A percentile compares a stretch with the other conserved stretches of the same genome.
phyloP scores from a whole-genome alignment of 1,139 yeast genomes.

The Taphrina confusa region DNA sequence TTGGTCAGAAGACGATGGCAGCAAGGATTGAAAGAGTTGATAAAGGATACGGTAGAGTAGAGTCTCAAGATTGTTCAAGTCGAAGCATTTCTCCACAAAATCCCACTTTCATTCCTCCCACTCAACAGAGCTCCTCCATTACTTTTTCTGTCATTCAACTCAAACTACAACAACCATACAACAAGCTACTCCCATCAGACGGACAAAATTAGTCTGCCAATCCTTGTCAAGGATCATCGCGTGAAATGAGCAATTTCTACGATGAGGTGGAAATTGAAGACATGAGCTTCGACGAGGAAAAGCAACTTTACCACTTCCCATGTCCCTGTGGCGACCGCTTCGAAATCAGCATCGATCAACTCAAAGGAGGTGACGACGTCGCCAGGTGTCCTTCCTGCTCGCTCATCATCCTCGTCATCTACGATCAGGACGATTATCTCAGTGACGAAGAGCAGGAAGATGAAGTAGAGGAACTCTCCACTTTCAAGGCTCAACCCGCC shows the following conservation, averaged over 20 bases:
- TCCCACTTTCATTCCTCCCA: too few relatives aligned
- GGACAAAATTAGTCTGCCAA: too few relatives aligned
- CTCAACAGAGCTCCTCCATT: too few relatives aligned
- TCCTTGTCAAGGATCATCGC: too few relatives aligned
- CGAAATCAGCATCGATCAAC: slow-evolving; percentile 73
- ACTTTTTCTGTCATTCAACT: too few relatives aligned
- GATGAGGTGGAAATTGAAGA: slow-evolving; percentile 97
- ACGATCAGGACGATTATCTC: slow-evolving; percentile 52
- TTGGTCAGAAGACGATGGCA: too few relatives aligned
- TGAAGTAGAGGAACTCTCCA: neutral
- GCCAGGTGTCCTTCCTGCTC: slow-evolving; percentile 98
- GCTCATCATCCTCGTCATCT: slow-evolving; percentile 85
- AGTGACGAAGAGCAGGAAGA: slow-evolving; percentile 28
- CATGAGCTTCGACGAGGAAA: slow-evolving; percentile 63
- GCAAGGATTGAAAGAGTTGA: too few relatives aligned
- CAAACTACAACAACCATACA: too few relatives aligned
- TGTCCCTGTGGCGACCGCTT: slow-evolving; percentile 98
- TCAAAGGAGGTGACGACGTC: slow-evolving; percentile 78
- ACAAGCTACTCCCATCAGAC: too few relatives aligned
- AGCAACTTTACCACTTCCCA: slow-evolving; percentile 85
- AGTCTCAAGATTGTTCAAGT: too few relatives aligned
- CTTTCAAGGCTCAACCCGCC: neutral
- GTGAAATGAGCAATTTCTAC: slow-evolving; percentile 52
- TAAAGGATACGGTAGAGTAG: too few relatives aligned
- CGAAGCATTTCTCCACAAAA: too few relatives aligned